Percentiles rank a stretch among this genome's conserved stretches.
These are phyloP conservation scores for Capsicum baccatum DNA, from an alignment of 257 asterid genomes.

Conservation along the genomic window DNA sequence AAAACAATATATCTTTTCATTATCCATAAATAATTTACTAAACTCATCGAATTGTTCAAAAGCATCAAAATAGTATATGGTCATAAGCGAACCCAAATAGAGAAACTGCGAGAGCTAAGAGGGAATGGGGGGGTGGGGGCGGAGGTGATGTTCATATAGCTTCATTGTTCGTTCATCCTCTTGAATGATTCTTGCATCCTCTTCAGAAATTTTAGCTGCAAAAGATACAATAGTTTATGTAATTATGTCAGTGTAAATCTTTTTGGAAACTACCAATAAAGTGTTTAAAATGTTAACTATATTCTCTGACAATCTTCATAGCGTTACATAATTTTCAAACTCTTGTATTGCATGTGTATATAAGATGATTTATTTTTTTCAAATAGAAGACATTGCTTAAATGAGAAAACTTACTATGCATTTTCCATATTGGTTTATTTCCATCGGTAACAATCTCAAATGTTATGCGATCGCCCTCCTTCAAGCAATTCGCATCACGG, in stretches of 20 bases:
- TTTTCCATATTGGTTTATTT: conserved; percentile 1
- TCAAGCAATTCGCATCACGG: neutral
- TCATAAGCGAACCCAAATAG: neutral
- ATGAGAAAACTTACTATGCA: neutral
- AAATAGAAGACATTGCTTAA: neutral
- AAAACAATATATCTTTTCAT: too few relatives aligned
- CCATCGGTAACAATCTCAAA: conserved; percentile 10
- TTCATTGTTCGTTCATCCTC: neutral
- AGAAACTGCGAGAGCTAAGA: neutral
- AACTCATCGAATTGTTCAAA: neutral
- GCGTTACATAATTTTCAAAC: too few relatives aligned
- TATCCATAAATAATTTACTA: neutral
- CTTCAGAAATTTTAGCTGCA: conserved; percentile 9
- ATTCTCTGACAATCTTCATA: too few relatives aligned
- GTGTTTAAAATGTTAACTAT: neutral
- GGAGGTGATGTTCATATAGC: neutral
- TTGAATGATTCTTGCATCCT: neutral
- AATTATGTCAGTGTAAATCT: neutral
- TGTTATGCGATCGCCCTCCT: neutral
- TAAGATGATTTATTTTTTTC: too few relatives aligned
- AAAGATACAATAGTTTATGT: neutral
- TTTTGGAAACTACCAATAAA: neutral
- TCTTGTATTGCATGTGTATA: neutral
- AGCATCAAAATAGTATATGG: neutral
- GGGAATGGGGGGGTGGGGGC: too few relatives aligned